Base-by-base conservation (phyloP, 2,329 filamentous ascomycete genomes). In the Xylaria sp. region DNA sequence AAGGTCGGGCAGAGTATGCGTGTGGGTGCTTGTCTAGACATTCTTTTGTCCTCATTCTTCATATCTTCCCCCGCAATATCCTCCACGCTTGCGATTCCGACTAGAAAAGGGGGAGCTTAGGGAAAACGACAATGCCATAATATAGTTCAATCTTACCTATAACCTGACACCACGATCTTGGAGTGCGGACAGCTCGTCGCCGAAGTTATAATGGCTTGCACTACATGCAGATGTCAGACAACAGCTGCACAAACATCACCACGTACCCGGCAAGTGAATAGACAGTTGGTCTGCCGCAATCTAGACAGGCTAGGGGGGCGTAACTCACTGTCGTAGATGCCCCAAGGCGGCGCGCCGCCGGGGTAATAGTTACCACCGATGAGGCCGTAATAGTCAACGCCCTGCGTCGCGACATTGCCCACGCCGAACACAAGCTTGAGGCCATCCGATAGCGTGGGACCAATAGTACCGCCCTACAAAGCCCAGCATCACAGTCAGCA, bases 271-370 rank as follows among this genome's bases (percentile, higher is more conserved):
- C 24, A 2, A 27, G 2, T 27, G 24, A 27, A 27, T 4, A 27
- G 24, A 21, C 42, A n/a, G n/a, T 2, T 12, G 17, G 14, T 6
- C 5, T 8, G 34, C 4, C 39, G 9, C n/a, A 9, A 27, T 14
- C 21, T n/a, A 2, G 50, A 19, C 32, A 17, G 12, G 47, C 14
- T 1, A 24, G n/a, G 34, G 19, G n/a, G 30, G 30, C 36, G 27
- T 12, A 11, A 12, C 68, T 50, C 62, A 69, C 68, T 77, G 12
- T 77, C 73, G 50, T 71, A 75, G 19, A 76, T 75, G 3, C 67
- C 75, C 75, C 74, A 77, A 8, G 75, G 75, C 57, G 75, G 75
- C 53, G 75, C 75, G 1, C 75, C 75, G 21, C 75, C 75, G 7
- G 75, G 75, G 39, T 75, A 76, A 61, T 76, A 77, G 50, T 76